A percentile compares a stretch with the other conserved stretches of the same genome.
Evolutionary conservation across 179 eudicot species (phyloP).

Genomic region (Spinacia oleracea): DNA sequence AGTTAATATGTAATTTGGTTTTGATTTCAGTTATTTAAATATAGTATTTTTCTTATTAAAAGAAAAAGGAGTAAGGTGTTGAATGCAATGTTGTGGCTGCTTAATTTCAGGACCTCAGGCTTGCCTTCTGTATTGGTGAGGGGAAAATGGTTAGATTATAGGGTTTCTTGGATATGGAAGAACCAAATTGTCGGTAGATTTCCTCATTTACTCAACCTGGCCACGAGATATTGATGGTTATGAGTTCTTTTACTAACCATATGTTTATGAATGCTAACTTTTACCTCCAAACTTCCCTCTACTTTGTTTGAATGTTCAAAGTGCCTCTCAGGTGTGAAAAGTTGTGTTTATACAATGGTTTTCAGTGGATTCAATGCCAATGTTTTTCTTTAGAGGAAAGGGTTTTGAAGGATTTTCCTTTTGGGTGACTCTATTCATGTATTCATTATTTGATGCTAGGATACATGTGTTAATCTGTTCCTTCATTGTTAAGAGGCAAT

Average conservation of each 20-base stretch:
- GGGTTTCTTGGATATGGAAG: too few relatives aligned
- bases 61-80: too few relatives aligned
- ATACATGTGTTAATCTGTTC: not conserved
- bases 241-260: not conserved
- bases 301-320: not conserved
- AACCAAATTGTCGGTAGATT: too few relatives aligned
- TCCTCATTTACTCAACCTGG: too few relatives aligned
- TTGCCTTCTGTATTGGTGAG: too few relatives aligned
- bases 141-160: too few relatives aligned
- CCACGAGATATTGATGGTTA: too few relatives aligned
- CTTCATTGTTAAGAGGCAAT: not conserved
- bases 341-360: not conserved
- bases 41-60: too few relatives aligned
- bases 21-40: too few relatives aligned
- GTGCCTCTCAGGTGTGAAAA: not conserved
- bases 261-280: not conserved
- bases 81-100: too few relatives aligned
- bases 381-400: not conserved
- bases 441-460: not conserved
- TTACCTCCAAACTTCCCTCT: not conserved
- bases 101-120: too few relatives aligned
- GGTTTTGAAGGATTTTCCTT: not conserved
- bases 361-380: not conserved
- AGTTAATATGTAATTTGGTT: too few relatives aligned
- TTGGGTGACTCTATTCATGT: not conserved